Evolutionary conservation across 768 basidiomycete genomes (phyloP).

Genomic region (Scleroderma citrinum): DNA sequence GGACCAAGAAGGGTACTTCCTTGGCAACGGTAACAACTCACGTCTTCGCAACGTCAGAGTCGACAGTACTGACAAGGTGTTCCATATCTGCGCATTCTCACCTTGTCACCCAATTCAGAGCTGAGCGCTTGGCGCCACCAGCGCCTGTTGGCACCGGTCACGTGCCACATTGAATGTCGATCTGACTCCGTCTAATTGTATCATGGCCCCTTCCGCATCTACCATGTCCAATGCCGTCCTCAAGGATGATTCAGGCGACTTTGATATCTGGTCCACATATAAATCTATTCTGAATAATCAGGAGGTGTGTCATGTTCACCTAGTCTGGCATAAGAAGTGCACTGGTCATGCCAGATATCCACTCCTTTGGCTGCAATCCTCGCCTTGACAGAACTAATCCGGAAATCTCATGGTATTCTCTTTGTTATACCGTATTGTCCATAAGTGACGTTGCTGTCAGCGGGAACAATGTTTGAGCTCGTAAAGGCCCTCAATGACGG

Average conservation of each 20-base stretch:
- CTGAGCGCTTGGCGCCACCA: too few relatives aligned
- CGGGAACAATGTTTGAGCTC: conserved; percentile 91
- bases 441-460: conserved; percentile 32
- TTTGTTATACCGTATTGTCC: background rate
- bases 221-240: background rate
- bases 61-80: too few relatives aligned
- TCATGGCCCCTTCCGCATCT: background rate
- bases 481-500: conserved; percentile 77
- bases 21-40: conserved; percentile 19
- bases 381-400: conserved; percentile 75
- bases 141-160: conserved; percentile 1
- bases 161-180: conserved; percentile 14
- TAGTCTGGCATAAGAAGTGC: background rate
- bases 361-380: conserved; percentile 86
- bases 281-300: conserved; percentile 56
- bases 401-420: conserved; percentile 67
- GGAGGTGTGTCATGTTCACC: conserved; percentile 41
- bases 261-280: conserved; percentile 52
- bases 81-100: background rate
- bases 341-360: conserved; percentile 48
- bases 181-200: too few relatives aligned
- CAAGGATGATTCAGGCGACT: conserved; percentile 8
- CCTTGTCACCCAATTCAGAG: too few relatives aligned
- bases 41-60: background rate
- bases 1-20: conserved; percentile 4